A percentile compares a stretch with the other conserved stretches of the same genome.
phyloP scores from a whole-genome alignment of 169 alveolate genomes.

The Cryptosporidium canis region DNA sequence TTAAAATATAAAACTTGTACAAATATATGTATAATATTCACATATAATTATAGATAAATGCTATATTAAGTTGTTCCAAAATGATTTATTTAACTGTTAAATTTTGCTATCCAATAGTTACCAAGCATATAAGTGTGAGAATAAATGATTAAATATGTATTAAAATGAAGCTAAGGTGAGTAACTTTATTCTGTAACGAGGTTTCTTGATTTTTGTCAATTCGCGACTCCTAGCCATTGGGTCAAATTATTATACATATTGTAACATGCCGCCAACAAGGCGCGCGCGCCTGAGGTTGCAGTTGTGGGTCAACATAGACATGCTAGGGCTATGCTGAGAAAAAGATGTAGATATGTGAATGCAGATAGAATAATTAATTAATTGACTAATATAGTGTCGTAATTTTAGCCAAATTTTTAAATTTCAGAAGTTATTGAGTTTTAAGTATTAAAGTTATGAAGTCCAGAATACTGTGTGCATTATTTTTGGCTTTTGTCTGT shows the following conservation, averaged over 20 bases:
- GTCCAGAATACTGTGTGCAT: neutral
- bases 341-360: neutral
- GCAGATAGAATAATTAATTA: neutral
- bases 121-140: too few species aligned
- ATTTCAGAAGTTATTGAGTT: neutral
- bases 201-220: neutral
- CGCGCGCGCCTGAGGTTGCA: conserved; percentile 29
- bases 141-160: too few species aligned
- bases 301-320: conserved; percentile 65
- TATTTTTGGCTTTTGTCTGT: neutral
- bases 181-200: too few species aligned
- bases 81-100: too few species aligned
- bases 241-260: neutral
- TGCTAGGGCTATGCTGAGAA: neutral
- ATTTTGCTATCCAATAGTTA: too few species aligned
- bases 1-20: too few species aligned
- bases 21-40: too few species aligned
- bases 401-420: neutral
- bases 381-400: neutral
- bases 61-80: too few species aligned
- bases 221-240: neutral
- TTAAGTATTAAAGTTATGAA: neutral
- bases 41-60: too few species aligned
- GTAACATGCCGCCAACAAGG: neutral
- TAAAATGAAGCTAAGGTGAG: too few species aligned